Conservation (phyloP, 2,329 filamentous ascomycete genomes). For the Aspergillus jensenii region DNA sequence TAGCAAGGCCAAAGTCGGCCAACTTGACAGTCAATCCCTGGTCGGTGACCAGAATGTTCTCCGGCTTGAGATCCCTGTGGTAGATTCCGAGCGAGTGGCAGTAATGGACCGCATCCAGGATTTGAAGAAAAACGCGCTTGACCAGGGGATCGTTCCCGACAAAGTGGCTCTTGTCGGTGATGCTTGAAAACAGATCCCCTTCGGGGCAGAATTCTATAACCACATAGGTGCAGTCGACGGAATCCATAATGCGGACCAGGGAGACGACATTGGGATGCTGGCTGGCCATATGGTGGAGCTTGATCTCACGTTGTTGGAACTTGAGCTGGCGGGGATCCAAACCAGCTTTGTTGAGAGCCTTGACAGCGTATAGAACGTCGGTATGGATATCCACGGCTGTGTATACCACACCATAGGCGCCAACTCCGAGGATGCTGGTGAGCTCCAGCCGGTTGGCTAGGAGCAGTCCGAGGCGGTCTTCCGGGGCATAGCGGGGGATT, state of each 20-base stretch:
- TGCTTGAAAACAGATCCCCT: constrained; percentile 95
- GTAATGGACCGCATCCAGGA: constrained; percentile 92
- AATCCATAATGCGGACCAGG: constrained; percentile 89
- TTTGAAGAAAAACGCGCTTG: constrained; percentile 87
- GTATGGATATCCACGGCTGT: constrained; percentile 80
- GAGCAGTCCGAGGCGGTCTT: constrained; percentile 82
- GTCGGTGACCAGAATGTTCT: constrained; percentile 94
- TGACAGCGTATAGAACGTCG: constrained; percentile 84
- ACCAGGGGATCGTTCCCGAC: constrained; percentile 87
- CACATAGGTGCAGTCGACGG: constrained; percentile 89
- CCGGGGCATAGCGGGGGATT: constrained; percentile 59
- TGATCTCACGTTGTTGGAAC: constrained; percentile 92
- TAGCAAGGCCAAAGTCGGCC: constrained; percentile 95
- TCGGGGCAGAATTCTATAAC: constrained; percentile 96
- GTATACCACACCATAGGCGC: constrained; percentile 96
- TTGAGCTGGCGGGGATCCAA: constrained; percentile 82
- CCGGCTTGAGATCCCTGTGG: constrained; percentile 95
- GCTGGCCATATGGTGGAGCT: constrained; percentile 84
- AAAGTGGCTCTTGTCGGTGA: constrained; percentile 91
- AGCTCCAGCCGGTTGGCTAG: constrained; percentile 82
- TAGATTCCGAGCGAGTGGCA: constrained; percentile 94
- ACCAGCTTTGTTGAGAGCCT: constrained; percentile 92
- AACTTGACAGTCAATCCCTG: constrained; percentile 88
- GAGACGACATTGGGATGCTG: constrained; percentile 91
- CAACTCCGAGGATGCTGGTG: constrained; percentile 81